Evolutionary conservation across 495 filamentous ascomycete species (phyloP), one percentile per base, ranked within the genome.

Genomic region (Zalerion maritima): DNA sequence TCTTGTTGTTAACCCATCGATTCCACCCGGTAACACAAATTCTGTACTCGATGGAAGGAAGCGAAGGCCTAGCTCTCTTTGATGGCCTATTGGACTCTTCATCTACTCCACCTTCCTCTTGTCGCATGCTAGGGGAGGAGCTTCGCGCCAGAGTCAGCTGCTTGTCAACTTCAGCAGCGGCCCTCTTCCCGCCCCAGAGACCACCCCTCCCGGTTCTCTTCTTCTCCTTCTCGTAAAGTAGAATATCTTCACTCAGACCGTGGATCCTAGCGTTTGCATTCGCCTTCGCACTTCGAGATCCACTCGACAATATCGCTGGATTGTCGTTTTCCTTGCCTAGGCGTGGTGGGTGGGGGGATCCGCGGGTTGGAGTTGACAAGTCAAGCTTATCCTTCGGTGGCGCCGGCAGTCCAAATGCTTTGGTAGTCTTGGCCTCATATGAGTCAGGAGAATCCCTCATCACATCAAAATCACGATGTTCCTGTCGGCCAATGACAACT

Each of bases 221-320:
- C 60, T 62, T 83, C 52, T 99, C 89, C 44, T 92, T 94, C 48
- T 99, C 78, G 45, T 85, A 94, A 28, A 86, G 57, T 5, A 75
- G 76, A 38, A 94, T 81, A 50, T 94, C 89, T 0, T 73, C 66
- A 6, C 81, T 84, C 14, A 80, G 52, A 14, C 73, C 67, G 29
- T 89, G 82, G 2, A 96, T 55, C 29, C 66, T 74, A 3, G 75
- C 73, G 2, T 75, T 55, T 18, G 91, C 89, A 35, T 74, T 72
- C 3, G 79, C 75, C 45, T 94, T 94, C 5, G 89, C 86, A 43
- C 78, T 82, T 17, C 89, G 75, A 47, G 81, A 86, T 24, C 73
- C 72, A 3, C 71, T 80, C 9, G 74, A 71, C 1, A 48, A 35
- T 13, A 55, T 40, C 1, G 72, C 73, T 0, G 87, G 84, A 0